Evolutionary conservation across 108 stramenopile species (phyloP).

Genomic region (Pseudonitzschia delicatissima): DNA sequence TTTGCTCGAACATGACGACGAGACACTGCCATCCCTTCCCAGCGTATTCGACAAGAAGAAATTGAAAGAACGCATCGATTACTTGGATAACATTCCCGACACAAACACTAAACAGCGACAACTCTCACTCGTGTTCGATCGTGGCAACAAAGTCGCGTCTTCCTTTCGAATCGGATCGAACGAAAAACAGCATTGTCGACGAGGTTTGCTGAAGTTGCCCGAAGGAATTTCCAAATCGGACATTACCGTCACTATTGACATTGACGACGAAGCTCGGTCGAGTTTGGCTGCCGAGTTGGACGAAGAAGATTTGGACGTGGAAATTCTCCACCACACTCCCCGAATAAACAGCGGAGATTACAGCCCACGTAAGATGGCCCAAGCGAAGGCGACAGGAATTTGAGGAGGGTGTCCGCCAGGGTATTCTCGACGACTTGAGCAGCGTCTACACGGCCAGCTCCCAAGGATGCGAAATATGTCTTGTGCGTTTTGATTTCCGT

Average conservation of each 20-base stretch:
- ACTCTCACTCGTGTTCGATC: neutral
- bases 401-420: constrained; percentile 9
- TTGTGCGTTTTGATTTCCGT: constrained; percentile 18
- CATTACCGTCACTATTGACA: constrained; percentile 18
- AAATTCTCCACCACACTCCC: neutral
- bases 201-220: neutral
- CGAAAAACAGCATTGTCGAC: neutral
- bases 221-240: constrained; percentile 7
- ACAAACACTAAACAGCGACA: neutral
- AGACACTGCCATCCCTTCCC: too few relatives aligned
- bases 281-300: neutral
- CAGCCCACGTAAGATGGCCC: neutral
- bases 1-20: too few relatives aligned
- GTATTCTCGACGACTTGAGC: constrained; percentile 14
- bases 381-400: constrained; percentile 4
- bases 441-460: constrained; percentile 16
- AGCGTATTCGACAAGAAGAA: too few relatives aligned
- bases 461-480: constrained; percentile 15
- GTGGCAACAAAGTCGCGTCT: neutral
- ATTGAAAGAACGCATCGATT: too few relatives aligned
- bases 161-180: neutral
- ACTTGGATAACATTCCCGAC: neutral
- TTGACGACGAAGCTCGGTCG: constrained; percentile 20
- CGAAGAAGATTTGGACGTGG: neutral
- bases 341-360: neutral